Evolutionary conservation across 768 basidiomycete species (phyloP).

Genomic region (Cystobasidium tubakii): DNA sequence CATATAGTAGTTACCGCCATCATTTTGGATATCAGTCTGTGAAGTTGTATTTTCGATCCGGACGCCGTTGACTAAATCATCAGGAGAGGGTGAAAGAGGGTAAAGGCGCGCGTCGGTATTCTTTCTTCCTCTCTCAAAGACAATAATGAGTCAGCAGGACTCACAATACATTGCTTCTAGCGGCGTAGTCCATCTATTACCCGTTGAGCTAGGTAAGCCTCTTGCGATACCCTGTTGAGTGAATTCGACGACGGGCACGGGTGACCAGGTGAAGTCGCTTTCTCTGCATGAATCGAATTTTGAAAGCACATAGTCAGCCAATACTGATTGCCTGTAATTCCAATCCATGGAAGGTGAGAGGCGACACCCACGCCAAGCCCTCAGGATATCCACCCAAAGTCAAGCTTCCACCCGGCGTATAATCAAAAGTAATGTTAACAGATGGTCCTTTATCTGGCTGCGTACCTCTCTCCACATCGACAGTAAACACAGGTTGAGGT

Average conservation of each 20-base stretch:
- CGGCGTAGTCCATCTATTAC: conserved; percentile 33
- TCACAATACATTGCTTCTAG: conserved; percentile 29
- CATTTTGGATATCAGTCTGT: background rate
- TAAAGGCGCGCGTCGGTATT: no score
- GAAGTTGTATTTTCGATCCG: background rate
- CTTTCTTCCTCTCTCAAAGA: no score
- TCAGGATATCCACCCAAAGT: conserved; percentile 32
- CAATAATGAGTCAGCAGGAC: background rate
- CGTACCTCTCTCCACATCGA: conserved; percentile 5
- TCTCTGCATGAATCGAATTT: background rate
- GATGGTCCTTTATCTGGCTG: background rate
- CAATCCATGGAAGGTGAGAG: background rate
- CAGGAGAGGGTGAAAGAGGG: background rate
- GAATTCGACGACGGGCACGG: conserved; percentile 24
- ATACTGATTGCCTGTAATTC: background rate
- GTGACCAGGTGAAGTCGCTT: conserved; percentile 21
- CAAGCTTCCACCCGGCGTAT: conserved; percentile 6
- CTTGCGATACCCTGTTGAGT: background rate
- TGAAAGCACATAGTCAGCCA: no score
- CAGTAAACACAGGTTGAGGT: background rate
- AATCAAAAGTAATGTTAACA: conserved; percentile 19
- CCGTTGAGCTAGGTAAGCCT: conserved; percentile 11
- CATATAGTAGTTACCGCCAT: background rate
- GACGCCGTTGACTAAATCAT: conserved; percentile 24
- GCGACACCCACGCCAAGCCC: background rate